A percentile compares a stretch with the other conserved stretches of the same genome.
phyloP scores from a whole-genome alignment of 2,329 filamentous ascomycete genomes.

The Fusarium protoensiforme region DNA sequence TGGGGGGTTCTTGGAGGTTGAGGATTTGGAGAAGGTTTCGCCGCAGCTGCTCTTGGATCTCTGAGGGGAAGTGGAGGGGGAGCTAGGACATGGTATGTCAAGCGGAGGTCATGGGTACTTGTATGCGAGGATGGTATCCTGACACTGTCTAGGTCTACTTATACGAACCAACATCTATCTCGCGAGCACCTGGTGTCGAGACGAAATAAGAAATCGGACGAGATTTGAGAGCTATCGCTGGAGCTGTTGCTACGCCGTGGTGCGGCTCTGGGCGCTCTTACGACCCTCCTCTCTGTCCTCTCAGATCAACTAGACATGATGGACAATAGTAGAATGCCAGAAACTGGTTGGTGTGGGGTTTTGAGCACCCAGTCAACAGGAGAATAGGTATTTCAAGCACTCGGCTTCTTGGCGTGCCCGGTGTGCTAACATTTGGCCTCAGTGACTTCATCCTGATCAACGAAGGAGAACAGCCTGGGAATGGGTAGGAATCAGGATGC shows the following conservation, averaged over 20 bases:
- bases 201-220: not conserved
- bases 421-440: not conserved
- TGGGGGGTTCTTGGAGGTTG: conserved; percentile 81
- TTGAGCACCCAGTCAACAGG: not conserved
- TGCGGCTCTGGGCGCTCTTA: not conserved
- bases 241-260: not conserved
- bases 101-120: not conserved
- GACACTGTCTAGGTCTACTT: not conserved
- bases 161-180: not conserved
- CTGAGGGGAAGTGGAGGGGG: conserved; percentile 50
- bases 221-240: not conserved
- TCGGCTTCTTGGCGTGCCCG: too few relatives aligned
- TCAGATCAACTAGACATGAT: not conserved
- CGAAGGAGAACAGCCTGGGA: not conserved
- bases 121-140: not conserved
- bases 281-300: not conserved
- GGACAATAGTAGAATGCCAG: not conserved
- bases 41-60: conserved; percentile 90
- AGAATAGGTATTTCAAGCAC: not conserved
- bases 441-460: too few relatives aligned
- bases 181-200: not conserved
- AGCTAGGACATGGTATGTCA: not conserved
- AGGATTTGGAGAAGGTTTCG: conserved; percentile 89
- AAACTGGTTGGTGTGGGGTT: not conserved
- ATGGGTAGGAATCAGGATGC: not conserved